Percentiles rank a stretch among this genome's conserved stretches.
phyloP scores from a whole-genome alignment of 176 grass and related monocot species.

The Ensete glaucum region DNA sequence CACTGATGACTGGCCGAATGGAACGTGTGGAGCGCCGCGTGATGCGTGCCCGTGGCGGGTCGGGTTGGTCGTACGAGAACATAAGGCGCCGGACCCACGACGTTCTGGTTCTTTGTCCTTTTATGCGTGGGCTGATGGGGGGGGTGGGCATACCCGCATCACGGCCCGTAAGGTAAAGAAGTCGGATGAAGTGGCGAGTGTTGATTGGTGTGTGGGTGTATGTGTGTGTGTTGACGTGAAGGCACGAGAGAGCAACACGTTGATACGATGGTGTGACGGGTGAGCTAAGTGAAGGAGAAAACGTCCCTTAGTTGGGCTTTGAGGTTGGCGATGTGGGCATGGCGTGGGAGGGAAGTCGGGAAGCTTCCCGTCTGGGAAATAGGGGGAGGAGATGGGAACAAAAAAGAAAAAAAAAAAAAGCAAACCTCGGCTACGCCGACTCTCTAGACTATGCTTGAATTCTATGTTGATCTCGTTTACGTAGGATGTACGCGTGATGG shows the following conservation, averaged over 20 bases:
- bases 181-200: not conserved
- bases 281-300: not conserved
- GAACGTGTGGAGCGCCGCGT: not conserved
- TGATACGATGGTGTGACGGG: not conserved
- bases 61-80: not conserved
- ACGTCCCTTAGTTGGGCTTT: not conserved
- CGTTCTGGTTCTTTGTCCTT: not conserved
- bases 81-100: not conserved
- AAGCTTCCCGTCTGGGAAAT: not conserved
- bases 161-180: not conserved
- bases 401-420: not conserved
- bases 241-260: not conserved
- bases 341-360: not conserved
- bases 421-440: not conserved
- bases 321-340: too few relatives aligned
- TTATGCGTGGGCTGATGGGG: not conserved
- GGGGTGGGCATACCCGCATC: too few relatives aligned
- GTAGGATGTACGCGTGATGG: too few relatives aligned
- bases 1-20: not conserved
- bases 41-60: not conserved
- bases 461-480: not conserved
- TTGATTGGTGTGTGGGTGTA: not conserved
- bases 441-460: not conserved
- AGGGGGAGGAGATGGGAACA: not conserved
- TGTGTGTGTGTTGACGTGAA: not conserved